These are phyloP conservation scores for Candida verbasci DNA, from an alignment of 805 yeast genomes.

Conservation along the genomic window DNA sequence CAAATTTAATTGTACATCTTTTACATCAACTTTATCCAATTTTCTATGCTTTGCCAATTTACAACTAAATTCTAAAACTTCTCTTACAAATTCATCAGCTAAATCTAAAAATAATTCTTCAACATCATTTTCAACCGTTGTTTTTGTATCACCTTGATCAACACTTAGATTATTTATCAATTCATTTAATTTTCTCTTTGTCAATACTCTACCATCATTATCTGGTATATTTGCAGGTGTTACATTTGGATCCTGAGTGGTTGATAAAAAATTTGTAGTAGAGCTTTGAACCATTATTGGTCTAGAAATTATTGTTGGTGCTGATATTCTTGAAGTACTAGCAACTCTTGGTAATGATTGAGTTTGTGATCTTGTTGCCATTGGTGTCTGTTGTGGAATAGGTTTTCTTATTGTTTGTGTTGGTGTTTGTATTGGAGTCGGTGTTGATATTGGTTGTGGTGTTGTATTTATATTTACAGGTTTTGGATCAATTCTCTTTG, in stretches of 20 bases:
- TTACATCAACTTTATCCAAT: conserved; percentile 77
- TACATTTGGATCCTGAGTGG: conserved; percentile 28
- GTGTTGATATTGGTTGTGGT: background rate
- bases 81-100: conserved; percentile 92
- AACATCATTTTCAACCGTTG: conserved; percentile 89
- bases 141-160: conserved; percentile 87
- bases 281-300: conserved; percentile 58
- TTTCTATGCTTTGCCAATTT: conserved; percentile 92
- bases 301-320: conserved; percentile 1
- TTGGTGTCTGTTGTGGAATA: conserved; percentile 6
- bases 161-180: conserved; percentile 76
- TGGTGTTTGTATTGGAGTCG: conserved; percentile 8
- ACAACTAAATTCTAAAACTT: conserved; percentile 90
- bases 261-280: conserved; percentile 44
- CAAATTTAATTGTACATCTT: conserved; percentile 86
- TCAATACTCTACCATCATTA: conserved; percentile 76
- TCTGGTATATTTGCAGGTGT: conserved; percentile 32
- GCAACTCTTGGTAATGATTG: conserved; percentile 4
- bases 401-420: conserved; percentile 8
- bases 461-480: background rate
- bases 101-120: conserved; percentile 86
- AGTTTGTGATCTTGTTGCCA: conserved; percentile 5
- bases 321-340: conserved; percentile 2
- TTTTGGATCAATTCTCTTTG: background rate
- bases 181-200: conserved; percentile 86